Evolutionary conservation across 225 moss, liverwort and hornwort genomes (phyloP).

Genomic region (Sphagnum tenellum): DNA sequence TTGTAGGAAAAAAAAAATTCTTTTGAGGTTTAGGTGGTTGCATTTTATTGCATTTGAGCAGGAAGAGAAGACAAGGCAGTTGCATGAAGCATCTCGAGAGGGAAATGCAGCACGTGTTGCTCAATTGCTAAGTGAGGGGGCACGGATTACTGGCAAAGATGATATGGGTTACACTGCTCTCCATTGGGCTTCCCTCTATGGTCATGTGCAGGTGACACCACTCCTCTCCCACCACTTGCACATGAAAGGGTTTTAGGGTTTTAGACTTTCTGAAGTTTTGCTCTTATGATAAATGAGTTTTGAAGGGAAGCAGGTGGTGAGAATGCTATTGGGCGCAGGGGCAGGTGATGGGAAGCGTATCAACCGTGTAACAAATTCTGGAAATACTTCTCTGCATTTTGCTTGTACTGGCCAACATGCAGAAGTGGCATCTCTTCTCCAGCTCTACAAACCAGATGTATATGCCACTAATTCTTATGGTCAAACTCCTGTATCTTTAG

Average conservation of each 20-base stretch:
- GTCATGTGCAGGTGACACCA: constrained; percentile 42
- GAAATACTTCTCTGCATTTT: constrained; percentile 83
- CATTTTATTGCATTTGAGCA: constrained; percentile 7
- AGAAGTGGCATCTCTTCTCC: constrained; percentile 60
- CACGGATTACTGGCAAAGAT: constrained; percentile 64
- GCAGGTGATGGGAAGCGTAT: constrained; percentile 88
- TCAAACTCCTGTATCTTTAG: constrained; percentile 82
- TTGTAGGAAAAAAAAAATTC: background rate
- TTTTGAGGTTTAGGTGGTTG: too few relatives aligned
- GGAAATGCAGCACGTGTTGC: constrained; percentile 54
- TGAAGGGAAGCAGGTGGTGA: constrained; percentile 65
- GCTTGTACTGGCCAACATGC: constrained; percentile 85
- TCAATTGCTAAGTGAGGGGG: constrained; percentile 42
- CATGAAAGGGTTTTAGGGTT: background rate
- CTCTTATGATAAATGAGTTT: constrained; percentile 7
- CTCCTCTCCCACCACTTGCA: too few relatives aligned
- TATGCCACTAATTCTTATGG: constrained; percentile 67
- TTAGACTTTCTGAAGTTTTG: background rate
- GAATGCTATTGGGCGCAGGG: constrained; percentile 75
- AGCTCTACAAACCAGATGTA: constrained; percentile 76
- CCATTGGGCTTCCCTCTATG: constrained; percentile 92
- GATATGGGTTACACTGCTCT: constrained; percentile 73
- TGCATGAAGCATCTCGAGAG: constrained; percentile 63
- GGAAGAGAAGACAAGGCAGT: constrained; percentile 36
- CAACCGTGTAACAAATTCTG: constrained; percentile 57